Evolutionary conservation across 164 flowering plant species (phyloP).

Genomic region (Magnolia sinica): DNA sequence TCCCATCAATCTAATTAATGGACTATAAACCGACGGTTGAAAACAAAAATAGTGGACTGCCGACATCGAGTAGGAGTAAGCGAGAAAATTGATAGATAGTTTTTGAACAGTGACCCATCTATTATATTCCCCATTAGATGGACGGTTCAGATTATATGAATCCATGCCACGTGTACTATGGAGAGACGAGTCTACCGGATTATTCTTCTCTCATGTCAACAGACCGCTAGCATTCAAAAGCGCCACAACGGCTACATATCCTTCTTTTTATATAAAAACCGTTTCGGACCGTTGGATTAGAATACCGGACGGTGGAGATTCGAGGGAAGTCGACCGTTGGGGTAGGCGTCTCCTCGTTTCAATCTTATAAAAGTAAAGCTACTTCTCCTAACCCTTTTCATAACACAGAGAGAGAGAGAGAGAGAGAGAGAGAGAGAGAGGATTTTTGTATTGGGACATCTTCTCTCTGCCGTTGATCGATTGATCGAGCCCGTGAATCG

Average conservation of each 20-base stretch:
- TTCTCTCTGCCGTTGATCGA: too few relatives aligned
- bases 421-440: background rate
- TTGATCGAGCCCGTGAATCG: too few relatives aligned
- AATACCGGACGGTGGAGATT: constrained; percentile 4
- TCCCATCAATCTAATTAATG: too few relatives aligned
- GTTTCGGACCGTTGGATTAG: constrained; percentile 5
- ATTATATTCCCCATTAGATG: background rate
- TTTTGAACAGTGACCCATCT: background rate
- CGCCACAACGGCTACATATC: constrained; percentile 13
- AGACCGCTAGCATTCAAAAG: background rate
- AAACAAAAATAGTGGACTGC: background rate
- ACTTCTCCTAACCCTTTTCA: constrained; percentile 17
- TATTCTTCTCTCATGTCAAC: background rate
- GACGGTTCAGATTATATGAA: background rate
- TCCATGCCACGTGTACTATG: background rate
- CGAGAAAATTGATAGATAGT: background rate
- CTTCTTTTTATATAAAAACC: background rate
- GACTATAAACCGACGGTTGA: too few relatives aligned
- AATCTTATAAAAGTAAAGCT: background rate
- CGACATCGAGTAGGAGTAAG: background rate
- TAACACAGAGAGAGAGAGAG: background rate
- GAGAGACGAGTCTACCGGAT: background rate
- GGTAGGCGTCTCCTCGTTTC: constrained; percentile 19
- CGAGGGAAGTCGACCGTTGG: constrained; percentile 45
- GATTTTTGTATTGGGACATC: too few relatives aligned